Evolutionary conservation across 139 green algal genomes (phyloP).

Genomic region (Chlamydomonas eustigma): DNA sequence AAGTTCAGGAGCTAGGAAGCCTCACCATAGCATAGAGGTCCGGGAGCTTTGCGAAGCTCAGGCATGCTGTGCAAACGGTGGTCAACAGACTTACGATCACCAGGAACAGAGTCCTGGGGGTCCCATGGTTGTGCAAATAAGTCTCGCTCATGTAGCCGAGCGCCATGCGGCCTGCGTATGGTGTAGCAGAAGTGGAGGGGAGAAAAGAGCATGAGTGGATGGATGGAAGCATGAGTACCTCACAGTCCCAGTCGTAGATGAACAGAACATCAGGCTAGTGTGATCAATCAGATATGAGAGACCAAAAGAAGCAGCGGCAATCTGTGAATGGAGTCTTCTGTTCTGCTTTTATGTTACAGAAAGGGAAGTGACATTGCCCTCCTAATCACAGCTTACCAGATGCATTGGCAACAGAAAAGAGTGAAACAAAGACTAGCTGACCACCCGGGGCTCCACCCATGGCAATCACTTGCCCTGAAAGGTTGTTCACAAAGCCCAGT

Average conservation of each 20-base stretch:
- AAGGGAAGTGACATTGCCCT: no score
- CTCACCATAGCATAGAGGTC: constrained; percentile 11
- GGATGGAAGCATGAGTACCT: no score
- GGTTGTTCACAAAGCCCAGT: constrained; percentile 78
- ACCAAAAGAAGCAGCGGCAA: no score
- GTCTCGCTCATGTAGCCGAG: constrained; percentile 52
- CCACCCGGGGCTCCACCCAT: constrained; percentile 37
- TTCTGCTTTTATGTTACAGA: no score
- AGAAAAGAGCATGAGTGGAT: no score
- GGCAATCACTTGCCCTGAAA: constrained; percentile 54
- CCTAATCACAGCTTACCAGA: constrained; percentile 23
- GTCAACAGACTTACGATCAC: constrained; percentile 11
- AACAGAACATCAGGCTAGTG: no score
- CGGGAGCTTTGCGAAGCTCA: neutral
- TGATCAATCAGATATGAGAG: no score
- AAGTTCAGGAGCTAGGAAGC: neutral
- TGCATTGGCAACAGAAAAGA: constrained; percentile 77
- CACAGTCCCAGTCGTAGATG: no score
- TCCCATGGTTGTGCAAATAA: constrained; percentile 37
- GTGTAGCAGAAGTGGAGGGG: no score
- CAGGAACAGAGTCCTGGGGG: constrained; percentile 50
- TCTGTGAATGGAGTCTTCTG: no score
- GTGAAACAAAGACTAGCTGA: constrained; percentile 61
- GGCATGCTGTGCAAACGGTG: neutral
- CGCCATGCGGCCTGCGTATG: constrained; percentile 51